phyloP scores from a whole-genome alignment of 345 rosid genomes.

The Brassica incana region DNA sequence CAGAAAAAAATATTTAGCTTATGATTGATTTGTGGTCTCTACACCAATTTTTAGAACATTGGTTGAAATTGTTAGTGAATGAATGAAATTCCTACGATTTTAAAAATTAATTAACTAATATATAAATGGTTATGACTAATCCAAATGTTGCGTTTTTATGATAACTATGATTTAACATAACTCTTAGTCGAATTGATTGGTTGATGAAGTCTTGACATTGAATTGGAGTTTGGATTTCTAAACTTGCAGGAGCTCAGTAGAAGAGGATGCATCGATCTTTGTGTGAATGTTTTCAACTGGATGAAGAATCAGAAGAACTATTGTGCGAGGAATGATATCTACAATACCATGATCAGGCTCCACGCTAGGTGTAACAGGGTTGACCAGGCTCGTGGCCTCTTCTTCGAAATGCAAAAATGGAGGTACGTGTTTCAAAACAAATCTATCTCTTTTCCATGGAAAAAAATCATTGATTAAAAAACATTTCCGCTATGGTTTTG shows the following conservation, averaged over 20 bases:
- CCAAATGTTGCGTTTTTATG: too few relatives aligned
- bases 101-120: too few relatives aligned
- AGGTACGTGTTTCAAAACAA: slow-evolving; percentile 44
- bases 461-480: background rate
- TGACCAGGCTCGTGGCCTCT: slow-evolving; percentile 90
- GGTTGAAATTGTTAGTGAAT: background rate
- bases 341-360: slow-evolving; percentile 87
- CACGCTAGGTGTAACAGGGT: slow-evolving; percentile 72
- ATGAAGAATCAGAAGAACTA: slow-evolving; percentile 84
- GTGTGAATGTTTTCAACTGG: slow-evolving; percentile 67
- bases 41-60: too few relatives aligned
- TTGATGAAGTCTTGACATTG: background rate
- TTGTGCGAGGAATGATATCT: slow-evolving; percentile 74
- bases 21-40: too few relatives aligned
- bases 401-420: slow-evolving; percentile 96
- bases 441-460: background rate
- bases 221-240: background rate
- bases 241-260: slow-evolving; percentile 65
- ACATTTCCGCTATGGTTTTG: slow-evolving; percentile 2
- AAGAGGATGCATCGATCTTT: slow-evolving; percentile 69
- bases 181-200: too few relatives aligned
- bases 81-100: background rate
- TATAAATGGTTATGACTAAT: too few relatives aligned
- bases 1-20: too few relatives aligned
- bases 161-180: too few relatives aligned